Evolutionary conservation across 2,329 filamentous ascomycete genomes (phyloP), one percentile per base, ranked within the genome.

Genomic region (Xylariaceae sp.): DNA sequence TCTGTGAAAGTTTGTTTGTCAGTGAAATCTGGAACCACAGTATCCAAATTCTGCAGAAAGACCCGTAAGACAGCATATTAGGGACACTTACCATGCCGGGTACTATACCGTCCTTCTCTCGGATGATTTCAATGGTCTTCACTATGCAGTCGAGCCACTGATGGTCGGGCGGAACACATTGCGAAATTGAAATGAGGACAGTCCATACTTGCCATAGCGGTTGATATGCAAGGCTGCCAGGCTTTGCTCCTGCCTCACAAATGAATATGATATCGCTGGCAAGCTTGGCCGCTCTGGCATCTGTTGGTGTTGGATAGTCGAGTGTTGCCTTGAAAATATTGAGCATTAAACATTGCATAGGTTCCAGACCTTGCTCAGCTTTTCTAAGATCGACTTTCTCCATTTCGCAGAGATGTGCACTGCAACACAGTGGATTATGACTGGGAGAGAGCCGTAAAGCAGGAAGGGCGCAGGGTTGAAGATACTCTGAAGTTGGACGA

Each of bases 261-360:
- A 40, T n/a, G 19, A 40, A 40, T 8, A 29, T 40, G 22, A 40
- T 40, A 16, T 40, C 38, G 4, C 33, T 19, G 16, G 38, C 38
- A n/a, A 40, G 38, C 38, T 40, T 40, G 16, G 38, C 38, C 19
- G 38, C 5, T n/a, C 21, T 40, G 5, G 33, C 6, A 6, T 40
- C 19, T 17, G 38, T 40, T n/a, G 6, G 11, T 4, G 22, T 25
- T 29, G 22, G 7, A 40, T 40, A 40, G 23, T 32, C 14, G 16
- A 40, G 38, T 20, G 38, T 40, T 6, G 38, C 38, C 38, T n/a
- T 32, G 6, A 40, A 19, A 11, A 40, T 22, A 3, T 42, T 36
- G 27, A 35, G 36, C 3, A 35, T 36, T n/a, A n/a, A n/a, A n/a
- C n/a, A n/a, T n/a, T n/a, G n/a, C n/a, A n/a, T n/a, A n/a, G n/a